Evolutionary conservation across 805 yeast genomes (phyloP).

Genomic region (Candida anglica): DNA sequence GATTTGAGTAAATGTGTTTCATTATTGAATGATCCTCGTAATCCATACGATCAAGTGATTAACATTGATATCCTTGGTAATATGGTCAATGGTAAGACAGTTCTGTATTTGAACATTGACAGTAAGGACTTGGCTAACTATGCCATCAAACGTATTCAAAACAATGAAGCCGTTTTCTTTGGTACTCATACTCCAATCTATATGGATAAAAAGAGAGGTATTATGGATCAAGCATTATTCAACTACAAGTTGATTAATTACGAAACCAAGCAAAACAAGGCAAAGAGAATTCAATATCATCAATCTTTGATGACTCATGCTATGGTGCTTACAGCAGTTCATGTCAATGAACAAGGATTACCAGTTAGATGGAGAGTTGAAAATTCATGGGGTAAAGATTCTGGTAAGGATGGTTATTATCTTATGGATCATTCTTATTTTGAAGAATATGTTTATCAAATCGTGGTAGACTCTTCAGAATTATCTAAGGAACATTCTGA

Average conservation of each 20-base stretch:
- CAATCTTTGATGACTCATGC: conserved; percentile 20
- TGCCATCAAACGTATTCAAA: conserved; percentile 11
- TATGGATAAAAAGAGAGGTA: conserved; percentile 17
- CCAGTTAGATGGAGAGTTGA: conserved; percentile 72
- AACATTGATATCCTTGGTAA: conserved; percentile 15
- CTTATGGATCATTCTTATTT: conserved; percentile 72
- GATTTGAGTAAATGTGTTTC: conserved; percentile 14
- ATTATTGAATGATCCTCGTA: conserved; percentile 17
- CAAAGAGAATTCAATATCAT: conserved; percentile 13
- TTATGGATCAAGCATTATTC: conserved; percentile 14
- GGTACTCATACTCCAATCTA: conserved; percentile 18
- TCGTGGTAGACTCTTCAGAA: conserved; percentile 23
- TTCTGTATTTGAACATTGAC: conserved; percentile 14
- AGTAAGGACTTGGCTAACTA: conserved; percentile 11
- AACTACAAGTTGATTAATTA: conserved; percentile 12
- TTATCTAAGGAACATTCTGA: conserved; percentile 3
- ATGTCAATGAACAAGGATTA: conserved; percentile 33
- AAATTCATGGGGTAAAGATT: conserved; percentile 72
- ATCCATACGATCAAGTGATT: conserved; percentile 11
- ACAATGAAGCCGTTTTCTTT: conserved; percentile 15
- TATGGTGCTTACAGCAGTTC: conserved; percentile 16
- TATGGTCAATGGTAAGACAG: conserved; percentile 13
- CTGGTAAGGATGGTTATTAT: conserved; percentile 65
- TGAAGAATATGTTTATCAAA: conserved; percentile 71
- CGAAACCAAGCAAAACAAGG: conserved; percentile 11